Evolutionary conservation across 208 protist genomes (phyloP), one percentile per base, ranked within the genome.

Genomic region (Trypanosoma avium): DNA sequence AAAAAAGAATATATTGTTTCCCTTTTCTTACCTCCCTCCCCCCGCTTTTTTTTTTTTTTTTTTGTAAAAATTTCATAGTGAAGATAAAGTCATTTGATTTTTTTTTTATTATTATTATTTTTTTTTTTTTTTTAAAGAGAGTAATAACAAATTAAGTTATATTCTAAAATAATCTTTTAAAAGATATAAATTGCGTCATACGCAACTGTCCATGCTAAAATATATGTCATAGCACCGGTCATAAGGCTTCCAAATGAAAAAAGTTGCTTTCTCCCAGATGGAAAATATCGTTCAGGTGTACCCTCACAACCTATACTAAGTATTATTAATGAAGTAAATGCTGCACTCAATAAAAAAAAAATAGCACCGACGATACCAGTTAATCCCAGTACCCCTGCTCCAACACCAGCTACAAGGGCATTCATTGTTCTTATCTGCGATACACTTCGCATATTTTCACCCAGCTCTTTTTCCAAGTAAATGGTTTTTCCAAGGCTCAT

Each of bases 141-240:
- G 24, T 29, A 50, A 1, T 13, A 50, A 50, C 19, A 30, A 22
- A 15, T 30, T 19, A 1, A 56, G 30, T 15, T 36, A 30, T 24
- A 24, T 35, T 42, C 17, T 3, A 54, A 13, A 15, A 45, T 55
- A 40, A 45, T 50, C 24, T 15, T n/a, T 73, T 85, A 95, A 62
- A 95, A 95, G 62, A 92, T 89, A 67, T 95, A 95, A 46, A 95
- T 85, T 22, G 84, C 80, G 53, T 95, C 86, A 55, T 95, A 95
- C n/a, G 77, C 69, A 3, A 95, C 82, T 6, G 84, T 95, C 89
- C 89, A 95, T 0, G 81, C 81, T 22, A 95, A 77, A 53, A 95
- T 78, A 67, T 81, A 95, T 4, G 89, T 90, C 84, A 95, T 89
- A 24, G 59, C 79, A 19, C 86, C 89, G 17, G 58, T 69, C 4